Evolutionary conservation across 2,329 filamentous ascomycete species (phyloP).

Genomic region (Colletotrichum truncatum): DNA sequence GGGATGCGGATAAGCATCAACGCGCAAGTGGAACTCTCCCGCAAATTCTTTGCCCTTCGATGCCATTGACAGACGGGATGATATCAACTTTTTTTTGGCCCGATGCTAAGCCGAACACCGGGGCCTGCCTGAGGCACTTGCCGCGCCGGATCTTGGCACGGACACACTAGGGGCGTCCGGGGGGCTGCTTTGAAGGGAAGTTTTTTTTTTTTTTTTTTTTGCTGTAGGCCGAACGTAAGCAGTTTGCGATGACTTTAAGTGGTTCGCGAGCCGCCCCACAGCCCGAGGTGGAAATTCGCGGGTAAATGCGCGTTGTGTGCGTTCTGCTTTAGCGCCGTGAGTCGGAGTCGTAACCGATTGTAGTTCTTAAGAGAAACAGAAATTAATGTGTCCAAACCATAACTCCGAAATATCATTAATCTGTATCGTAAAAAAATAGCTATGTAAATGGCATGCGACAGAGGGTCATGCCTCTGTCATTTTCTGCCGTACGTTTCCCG

Average conservation of each 20-base stretch:
- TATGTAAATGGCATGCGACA: conserved; percentile 8
- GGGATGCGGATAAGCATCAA: conserved; percentile 20
- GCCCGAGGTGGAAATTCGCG: conserved; percentile 19
- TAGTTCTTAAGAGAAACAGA: too few species aligned
- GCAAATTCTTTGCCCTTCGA: conserved; percentile 39
- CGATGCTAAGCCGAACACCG: conserved; percentile 29
- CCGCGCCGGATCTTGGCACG: background rate
- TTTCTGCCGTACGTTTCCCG: conserved; percentile 12
- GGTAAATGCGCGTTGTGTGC: conserved; percentile 17
- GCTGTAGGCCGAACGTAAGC: conserved; percentile 20
- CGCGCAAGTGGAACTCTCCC: conserved; percentile 29
- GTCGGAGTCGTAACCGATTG: conserved; percentile 1
- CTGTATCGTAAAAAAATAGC: conserved; percentile 19
- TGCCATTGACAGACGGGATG: conserved; percentile 25
- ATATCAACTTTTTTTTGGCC: conserved; percentile 30
- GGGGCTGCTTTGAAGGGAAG: too few species aligned
- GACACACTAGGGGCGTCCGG: background rate
- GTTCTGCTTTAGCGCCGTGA: background rate
- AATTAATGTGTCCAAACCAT: background rate
- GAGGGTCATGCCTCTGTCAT: conserved; percentile 1
- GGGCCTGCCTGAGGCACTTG: conserved; percentile 18
- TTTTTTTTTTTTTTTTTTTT: too few species aligned
- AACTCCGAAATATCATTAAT: conserved; percentile 24
- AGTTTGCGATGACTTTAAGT: conserved; percentile 25
- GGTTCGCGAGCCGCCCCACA: conserved; percentile 24